A percentile compares a stretch with the other conserved stretches of the same genome.
Conservation (phyloP, 202 grass and related monocot species). For the Digitaria exilis region DNA sequence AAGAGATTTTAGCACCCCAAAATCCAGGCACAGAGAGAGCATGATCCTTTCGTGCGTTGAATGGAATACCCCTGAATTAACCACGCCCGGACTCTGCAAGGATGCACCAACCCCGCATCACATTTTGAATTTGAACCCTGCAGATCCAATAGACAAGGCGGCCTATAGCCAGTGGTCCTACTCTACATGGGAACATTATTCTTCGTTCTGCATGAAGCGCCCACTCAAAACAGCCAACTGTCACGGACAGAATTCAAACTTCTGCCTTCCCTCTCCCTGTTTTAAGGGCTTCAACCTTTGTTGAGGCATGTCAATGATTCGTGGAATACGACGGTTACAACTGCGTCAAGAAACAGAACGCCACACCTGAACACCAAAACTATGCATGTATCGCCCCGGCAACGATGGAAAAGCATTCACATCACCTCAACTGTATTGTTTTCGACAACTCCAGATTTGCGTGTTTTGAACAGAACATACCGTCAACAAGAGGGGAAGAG, state of each 20-base stretch:
- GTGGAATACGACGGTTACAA: background rate
- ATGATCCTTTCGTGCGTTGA: background rate
- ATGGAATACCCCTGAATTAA: background rate
- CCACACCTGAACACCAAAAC: background rate
- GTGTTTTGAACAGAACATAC: background rate
- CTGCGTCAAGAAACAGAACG: background rate
- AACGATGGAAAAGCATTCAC: background rate
- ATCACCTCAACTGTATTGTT: background rate
- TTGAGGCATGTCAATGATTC: background rate
- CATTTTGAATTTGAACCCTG: background rate
- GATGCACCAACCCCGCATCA: background rate
- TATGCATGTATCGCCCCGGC: background rate
- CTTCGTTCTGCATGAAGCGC: background rate
- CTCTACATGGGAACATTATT: background rate
- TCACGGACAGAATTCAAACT: background rate
- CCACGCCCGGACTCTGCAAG: background rate
- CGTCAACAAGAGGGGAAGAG: rapidly evolving
- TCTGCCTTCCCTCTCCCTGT: background rate
- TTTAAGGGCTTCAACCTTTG: background rate
- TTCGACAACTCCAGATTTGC: background rate
- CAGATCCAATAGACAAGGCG: background rate
- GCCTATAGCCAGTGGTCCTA: background rate
- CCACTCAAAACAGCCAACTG: background rate
- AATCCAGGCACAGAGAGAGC: background rate
- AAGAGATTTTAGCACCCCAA: background rate